Evolutionary conservation across 805 yeast genomes (phyloP), one percentile per base, ranked within the genome.

Genomic region (Saccharomycopsis guyanensis): DNA sequence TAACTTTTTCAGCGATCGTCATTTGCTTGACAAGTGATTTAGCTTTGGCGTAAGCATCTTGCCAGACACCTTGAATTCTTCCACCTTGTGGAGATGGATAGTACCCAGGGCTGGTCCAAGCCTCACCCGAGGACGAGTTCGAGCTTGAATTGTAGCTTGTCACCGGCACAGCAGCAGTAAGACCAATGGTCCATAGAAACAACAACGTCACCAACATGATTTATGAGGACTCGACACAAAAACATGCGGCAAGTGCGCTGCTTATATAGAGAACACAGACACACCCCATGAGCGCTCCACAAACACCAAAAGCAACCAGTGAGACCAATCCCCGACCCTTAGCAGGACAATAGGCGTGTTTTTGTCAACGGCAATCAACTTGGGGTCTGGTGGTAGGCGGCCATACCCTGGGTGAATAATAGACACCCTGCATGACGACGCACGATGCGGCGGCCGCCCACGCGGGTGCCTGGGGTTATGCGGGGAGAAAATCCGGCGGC

Each of bases 1-100:
- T 78, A 27, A 75, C 80, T 53, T 76, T 78, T 55, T 79, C 84
- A 18, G 69, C 62, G 33, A 73, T 68, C 2, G 80, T 66, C 75
- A 78, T 73, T 50, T 71, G 71, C 44, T 70, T 70, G n/a, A 77
- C 81, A 22, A 78, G 57, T 46, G 67, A 72, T 49, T 74, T 63
- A 2, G 83, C 83, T 46, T 72, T 72, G 16, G 66, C 70, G 57
- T 69, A 76, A 2, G 84, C 83, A n/a, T 66, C 69, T 49, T 67
- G 72, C 85, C 84, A 79, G 15, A 69, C 70, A 41, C 64, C 64
- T 37, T 69, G 73, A 18, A 73, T 53, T 43, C 77, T 60, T 5
- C 78, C 78, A 8, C 75, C 77, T 34, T 45, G 48, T n/a, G 43
- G 43, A 24, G 39, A n/a, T 15, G 48, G 48, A 16, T 16, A 45